phyloP scores from a whole-genome alignment of 2,329 filamentous ascomycete species.

The Xylaria hypoxylon region DNA sequence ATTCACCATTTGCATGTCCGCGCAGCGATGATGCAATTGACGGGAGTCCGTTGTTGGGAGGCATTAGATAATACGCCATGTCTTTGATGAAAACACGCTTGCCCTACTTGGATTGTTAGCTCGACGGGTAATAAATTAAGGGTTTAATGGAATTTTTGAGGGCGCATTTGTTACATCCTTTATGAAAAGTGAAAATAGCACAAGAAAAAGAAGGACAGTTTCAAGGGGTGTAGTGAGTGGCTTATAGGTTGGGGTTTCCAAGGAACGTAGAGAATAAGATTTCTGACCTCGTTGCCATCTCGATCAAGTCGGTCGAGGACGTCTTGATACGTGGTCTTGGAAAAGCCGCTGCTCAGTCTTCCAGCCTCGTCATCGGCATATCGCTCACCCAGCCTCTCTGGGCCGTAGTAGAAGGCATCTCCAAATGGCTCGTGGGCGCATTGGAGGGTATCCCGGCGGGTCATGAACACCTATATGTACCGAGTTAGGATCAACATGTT shows the following conservation, averaged over 20 bases:
- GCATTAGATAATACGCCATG: conserved; percentile 91
- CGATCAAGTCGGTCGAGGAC: conserved; percentile 81
- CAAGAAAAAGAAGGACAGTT: no score
- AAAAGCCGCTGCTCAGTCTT: conserved; percentile 72
- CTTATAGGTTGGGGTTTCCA: not conserved
- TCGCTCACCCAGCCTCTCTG: conserved; percentile 83
- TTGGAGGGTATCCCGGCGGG: conserved; percentile 80
- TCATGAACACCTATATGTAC: conserved; percentile 87
- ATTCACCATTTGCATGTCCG: conserved; percentile 57
- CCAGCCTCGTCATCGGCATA: conserved; percentile 75
- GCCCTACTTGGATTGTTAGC: conserved; percentile 64
- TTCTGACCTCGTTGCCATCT: conserved; percentile 77
- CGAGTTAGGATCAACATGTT: conserved; percentile 25
- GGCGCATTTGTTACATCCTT: no score
- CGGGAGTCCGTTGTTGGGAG: conserved; percentile 75
- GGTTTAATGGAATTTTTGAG: no score
- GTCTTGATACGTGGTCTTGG: conserved; percentile 77
- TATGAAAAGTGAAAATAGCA: no score
- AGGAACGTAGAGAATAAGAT: conserved; percentile 20
- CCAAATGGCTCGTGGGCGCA: conserved; percentile 97
- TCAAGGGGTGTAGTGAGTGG: not conserved
- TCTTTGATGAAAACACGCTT: conserved; percentile 99
- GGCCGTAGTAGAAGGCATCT: conserved; percentile 95
- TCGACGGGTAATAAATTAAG: conserved; percentile 52
- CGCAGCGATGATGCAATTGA: conserved; percentile 84